phyloP scores from a whole-genome alignment of 192 early-diverging fungal genomes.

The Umbelopsis sp. region DNA sequence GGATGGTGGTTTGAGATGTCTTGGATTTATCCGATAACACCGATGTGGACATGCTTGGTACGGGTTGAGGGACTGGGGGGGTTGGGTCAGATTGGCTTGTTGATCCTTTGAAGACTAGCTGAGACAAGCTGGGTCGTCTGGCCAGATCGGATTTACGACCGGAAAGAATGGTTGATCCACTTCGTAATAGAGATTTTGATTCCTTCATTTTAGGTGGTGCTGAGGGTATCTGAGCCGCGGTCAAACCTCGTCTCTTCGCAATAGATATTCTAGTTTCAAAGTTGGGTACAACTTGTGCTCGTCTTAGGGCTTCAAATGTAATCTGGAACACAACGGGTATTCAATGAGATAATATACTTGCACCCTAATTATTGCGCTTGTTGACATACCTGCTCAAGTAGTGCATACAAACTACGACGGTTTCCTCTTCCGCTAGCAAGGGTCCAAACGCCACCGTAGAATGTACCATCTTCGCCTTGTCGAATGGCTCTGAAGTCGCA shows the following conservation, averaged over 20 bases:
- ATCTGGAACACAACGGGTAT: neutral
- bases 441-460: constrained; percentile 38
- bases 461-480: constrained; percentile 30
- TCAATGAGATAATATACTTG: neutral
- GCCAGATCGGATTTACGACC: constrained; percentile 13
- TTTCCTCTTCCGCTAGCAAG: constrained; percentile 19
- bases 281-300: constrained; percentile 41
- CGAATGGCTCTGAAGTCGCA: constrained; percentile 39
- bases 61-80: constrained; percentile 16
- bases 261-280: constrained; percentile 42
- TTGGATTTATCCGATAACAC: constrained; percentile 7
- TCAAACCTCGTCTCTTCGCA: constrained; percentile 38
- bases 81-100: constrained; percentile 18
- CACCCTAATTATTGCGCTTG: too few species aligned
- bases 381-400: constrained; percentile 31
- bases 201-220: constrained; percentile 7
- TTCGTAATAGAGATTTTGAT: neutral
- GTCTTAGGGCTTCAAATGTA: constrained; percentile 41
- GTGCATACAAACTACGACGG: constrained; percentile 35
- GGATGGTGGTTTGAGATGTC: constrained; percentile 28
- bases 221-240: constrained; percentile 9
- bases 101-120: constrained; percentile 31
- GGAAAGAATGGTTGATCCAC: neutral
- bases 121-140: constrained; percentile 25
- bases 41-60: neutral